These are phyloP conservation scores for Davidsoniella eucalypti DNA, from an alignment of 2,329 filamentous ascomycete genomes.

Conservation along the genomic window DNA sequence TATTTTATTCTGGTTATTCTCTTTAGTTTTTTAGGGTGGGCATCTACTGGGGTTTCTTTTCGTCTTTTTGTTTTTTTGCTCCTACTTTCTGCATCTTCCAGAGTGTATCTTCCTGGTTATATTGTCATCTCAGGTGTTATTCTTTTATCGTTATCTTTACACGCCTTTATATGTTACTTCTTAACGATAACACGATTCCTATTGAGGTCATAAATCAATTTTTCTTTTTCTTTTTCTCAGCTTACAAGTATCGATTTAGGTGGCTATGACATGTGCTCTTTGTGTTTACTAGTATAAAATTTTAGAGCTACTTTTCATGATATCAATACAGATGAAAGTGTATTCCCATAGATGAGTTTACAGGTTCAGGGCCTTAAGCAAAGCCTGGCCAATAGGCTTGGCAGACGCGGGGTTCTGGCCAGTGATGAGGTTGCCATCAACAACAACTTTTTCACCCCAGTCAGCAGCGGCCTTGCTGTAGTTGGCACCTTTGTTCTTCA, in stretches of 20 bases:
- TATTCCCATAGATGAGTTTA: background rate
- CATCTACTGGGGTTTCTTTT: background rate
- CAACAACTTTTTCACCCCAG: conserved; percentile 32
- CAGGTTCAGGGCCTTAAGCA: conserved; percentile 27
- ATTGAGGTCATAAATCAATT: too few relatives aligned
- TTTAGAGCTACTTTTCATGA: too few relatives aligned
- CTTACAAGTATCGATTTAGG: too few relatives aligned
- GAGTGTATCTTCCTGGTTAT: background rate
- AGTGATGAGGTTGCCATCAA: conserved; percentile 36
- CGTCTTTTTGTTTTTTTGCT: conserved; percentile 1
- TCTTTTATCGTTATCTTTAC: background rate
- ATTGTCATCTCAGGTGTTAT: background rate
- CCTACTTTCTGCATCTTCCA: conserved; percentile 3
- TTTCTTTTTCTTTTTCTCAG: too few relatives aligned
- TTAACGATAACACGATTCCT: background rate
- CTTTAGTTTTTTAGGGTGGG: background rate
- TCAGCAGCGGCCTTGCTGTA: conserved; percentile 38
- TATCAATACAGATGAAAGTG: background rate
- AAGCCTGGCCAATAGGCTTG: conserved; percentile 32
- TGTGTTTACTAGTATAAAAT: too few relatives aligned
- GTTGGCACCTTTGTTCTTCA: conserved; percentile 34
- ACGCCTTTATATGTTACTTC: background rate
- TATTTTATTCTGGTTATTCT: background rate
- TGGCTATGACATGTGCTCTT: too few relatives aligned
- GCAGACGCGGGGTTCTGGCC: conserved; percentile 42